Percentiles rank a stretch among this genome's conserved stretches.
Evolutionary conservation across 345 rosid genomes (phyloP).

Genomic region (Jatropha curcas): DNA sequence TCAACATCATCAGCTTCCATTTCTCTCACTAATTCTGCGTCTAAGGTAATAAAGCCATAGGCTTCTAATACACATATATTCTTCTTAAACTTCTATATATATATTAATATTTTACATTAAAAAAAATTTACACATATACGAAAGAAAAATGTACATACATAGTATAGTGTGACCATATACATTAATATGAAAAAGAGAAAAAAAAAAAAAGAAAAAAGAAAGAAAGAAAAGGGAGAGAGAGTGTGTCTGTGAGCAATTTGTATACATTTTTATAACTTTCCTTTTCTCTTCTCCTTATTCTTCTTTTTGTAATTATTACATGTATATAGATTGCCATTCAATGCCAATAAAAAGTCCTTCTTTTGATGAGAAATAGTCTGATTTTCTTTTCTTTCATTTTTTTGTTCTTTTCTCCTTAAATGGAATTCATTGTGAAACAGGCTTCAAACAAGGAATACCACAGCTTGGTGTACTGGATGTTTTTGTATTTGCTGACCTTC

Average conservation of each 20-base stretch:
- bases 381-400: constrained; percentile 4
- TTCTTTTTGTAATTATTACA: too few relatives aligned
- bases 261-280: not conserved
- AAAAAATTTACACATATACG: not conserved
- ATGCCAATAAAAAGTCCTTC: not conserved
- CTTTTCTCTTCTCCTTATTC: too few relatives aligned
- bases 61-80: not conserved
- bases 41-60: constrained; percentile 60
- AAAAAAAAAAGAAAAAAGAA: too few relatives aligned
- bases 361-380: not conserved
- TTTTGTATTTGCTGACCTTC: constrained; percentile 60
- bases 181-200: too few relatives aligned
- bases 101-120: not conserved
- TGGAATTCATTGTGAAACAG: constrained; percentile 52
- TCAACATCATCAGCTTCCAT: constrained; percentile 53
- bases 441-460: constrained; percentile 55
- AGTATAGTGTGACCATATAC: not conserved
- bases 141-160: not conserved
- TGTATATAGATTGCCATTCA: not conserved
- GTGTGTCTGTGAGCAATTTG: not conserved
- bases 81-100: not conserved
- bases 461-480: constrained; percentile 61
- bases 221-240: too few relatives aligned
- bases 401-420: constrained; percentile 24
- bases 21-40: constrained; percentile 73